Conservation (phyloP, 2,329 filamentous ascomycete genomes). For the Thielaviopsis ethacetica region DNA sequence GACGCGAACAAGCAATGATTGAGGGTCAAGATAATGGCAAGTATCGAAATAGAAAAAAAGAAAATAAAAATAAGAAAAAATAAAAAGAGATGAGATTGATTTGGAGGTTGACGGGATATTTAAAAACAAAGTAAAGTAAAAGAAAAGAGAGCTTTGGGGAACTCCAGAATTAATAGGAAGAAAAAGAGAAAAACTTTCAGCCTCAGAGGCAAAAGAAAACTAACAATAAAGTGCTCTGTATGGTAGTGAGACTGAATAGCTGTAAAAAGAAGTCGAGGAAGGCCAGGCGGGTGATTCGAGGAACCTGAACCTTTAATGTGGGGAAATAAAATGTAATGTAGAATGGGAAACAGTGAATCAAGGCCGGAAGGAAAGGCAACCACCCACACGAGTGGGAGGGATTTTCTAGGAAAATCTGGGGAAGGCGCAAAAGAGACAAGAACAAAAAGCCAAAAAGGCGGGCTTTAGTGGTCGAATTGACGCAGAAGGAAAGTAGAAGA, state of each 20-base stretch:
- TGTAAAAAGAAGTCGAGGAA: background rate
- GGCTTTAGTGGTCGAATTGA: background rate
- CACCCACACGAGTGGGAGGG: background rate
- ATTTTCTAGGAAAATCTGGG: constrained; percentile 1
- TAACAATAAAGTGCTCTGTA: background rate
- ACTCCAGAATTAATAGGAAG: background rate
- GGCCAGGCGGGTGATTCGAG: too few species aligned
- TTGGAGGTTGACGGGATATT: background rate
- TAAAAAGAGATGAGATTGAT: background rate
- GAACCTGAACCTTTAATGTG: background rate
- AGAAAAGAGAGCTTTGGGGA: background rate
- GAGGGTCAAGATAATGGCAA: too few species aligned
- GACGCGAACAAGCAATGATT: too few species aligned
- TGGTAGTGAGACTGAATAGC: background rate
- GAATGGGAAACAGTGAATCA: background rate
- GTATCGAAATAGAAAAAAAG: background rate
- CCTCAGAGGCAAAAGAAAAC: background rate
- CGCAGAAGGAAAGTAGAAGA: background rate
- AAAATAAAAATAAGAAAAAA: background rate
- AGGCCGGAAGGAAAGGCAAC: background rate
- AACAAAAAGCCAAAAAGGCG: background rate
- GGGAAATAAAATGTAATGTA: too few species aligned
- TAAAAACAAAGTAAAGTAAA: background rate
- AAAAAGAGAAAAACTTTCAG: background rate
- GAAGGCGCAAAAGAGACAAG: constrained; percentile 2